These are phyloP conservation scores for Boletus speciosus DNA, from an alignment of 768 basidiomycete genomes.

Conservation along the genomic window DNA sequence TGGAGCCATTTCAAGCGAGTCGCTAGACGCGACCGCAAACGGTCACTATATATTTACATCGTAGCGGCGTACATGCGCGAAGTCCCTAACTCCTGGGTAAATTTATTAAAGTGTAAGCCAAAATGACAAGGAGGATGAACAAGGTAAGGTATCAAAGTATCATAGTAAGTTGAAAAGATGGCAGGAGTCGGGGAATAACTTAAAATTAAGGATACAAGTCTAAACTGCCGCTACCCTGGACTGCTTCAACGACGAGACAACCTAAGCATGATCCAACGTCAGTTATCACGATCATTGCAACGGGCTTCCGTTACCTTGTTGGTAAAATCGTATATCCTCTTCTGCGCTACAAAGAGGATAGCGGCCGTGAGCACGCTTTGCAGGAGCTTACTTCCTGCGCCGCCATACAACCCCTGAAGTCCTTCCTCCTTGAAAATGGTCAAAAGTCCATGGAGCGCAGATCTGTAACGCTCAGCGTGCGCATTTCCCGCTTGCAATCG, in stretches of 20 bases:
- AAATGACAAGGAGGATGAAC: no score
- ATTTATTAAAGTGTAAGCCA: no score
- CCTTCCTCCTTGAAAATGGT: slow-evolving; percentile 80
- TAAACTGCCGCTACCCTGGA: background rate
- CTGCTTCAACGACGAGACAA: slow-evolving; percentile 11
- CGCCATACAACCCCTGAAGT: slow-evolving; percentile 80
- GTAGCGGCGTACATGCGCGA: no score
- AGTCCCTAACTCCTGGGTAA: no score
- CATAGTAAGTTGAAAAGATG: no score
- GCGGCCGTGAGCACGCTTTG: slow-evolving; percentile 94
- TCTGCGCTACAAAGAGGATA: slow-evolving; percentile 88
- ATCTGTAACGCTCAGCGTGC: slow-evolving; percentile 66
- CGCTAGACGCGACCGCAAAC: background rate
- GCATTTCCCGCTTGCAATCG: slow-evolving; percentile 74
- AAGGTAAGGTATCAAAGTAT: no score
- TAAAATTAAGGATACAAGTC: no score
- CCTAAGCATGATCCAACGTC: slow-evolving; percentile 7
- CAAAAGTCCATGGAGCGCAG: slow-evolving; percentile 71
- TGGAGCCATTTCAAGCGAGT: slow-evolving; percentile 48
- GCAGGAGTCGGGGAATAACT: no score
- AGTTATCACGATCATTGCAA: background rate
- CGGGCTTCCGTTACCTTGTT: slow-evolving; percentile 39
- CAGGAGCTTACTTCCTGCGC: slow-evolving; percentile 80
- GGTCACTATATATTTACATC: no score
- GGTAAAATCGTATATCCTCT: slow-evolving; percentile 72